phyloP scores from a whole-genome alignment of 768 basidiomycete species.

The Suillus occidentalis region DNA sequence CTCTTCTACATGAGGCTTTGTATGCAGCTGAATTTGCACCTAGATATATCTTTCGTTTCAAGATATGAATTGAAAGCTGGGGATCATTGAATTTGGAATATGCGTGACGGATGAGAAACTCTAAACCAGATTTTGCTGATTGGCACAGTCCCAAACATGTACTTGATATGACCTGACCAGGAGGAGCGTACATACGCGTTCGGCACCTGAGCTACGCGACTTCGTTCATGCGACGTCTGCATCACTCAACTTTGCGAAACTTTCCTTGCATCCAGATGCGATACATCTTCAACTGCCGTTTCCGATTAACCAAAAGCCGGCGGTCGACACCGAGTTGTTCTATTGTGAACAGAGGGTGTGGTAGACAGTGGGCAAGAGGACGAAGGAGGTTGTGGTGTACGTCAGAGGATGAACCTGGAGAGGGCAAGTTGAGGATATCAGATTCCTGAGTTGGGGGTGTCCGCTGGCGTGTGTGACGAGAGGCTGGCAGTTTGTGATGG shows the following conservation, averaged over 20 bases:
- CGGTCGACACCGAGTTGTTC: constrained; percentile 88
- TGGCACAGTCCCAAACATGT: background rate
- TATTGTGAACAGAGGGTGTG: constrained; percentile 72
- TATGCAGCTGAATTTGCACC: background rate
- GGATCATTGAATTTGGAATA: background rate
- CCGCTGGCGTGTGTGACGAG: constrained; percentile 12
- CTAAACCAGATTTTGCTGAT: background rate
- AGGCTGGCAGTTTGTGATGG: constrained; percentile 4
- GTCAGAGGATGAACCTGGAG: constrained; percentile 17
- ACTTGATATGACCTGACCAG: background rate
- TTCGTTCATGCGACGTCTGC: background rate
- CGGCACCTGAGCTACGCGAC: background rate
- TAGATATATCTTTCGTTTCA: background rate
- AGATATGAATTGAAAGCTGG: background rate
- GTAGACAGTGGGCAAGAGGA: constrained; percentile 23
- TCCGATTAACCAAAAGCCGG: constrained; percentile 88
- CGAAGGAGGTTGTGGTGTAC: constrained; percentile 39
- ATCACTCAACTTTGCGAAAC: constrained; percentile 52
- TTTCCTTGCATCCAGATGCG: constrained; percentile 93
- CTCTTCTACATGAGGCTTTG: background rate
- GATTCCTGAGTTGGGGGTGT: constrained; percentile 1
- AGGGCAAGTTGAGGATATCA: background rate
- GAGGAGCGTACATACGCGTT: background rate
- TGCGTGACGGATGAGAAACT: background rate
- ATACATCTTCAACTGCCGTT: constrained; percentile 96